Percentiles rank a stretch among this genome's conserved stretches.
phyloP scores from a whole-genome alignment of 2,329 filamentous ascomycete species.

The Aspergillus luchuensis region DNA sequence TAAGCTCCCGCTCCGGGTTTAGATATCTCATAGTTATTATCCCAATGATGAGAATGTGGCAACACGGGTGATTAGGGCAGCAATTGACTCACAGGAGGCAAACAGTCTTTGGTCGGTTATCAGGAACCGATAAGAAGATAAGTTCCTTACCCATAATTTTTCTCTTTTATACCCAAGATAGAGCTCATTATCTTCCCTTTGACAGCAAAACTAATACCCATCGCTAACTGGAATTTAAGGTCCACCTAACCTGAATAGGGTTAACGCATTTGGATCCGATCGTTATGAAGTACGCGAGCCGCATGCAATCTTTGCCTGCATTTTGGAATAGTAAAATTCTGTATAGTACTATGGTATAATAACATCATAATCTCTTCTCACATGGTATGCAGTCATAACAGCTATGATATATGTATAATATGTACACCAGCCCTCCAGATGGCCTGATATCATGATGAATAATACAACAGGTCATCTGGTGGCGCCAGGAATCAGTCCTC shows the following conservation, averaged over 20 bases:
- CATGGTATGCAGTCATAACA: conserved; percentile 5
- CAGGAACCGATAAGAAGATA: conserved; percentile 1
- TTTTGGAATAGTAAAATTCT: accelerated
- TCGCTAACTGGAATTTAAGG: no score
- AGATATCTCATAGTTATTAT: not conserved
- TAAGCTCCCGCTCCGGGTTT: not conserved
- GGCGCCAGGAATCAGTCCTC: no score
- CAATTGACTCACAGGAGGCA: not conserved
- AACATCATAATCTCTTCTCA: not conserved
- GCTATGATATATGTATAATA: not conserved
- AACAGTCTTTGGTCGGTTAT: not conserved
- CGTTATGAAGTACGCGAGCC: no score
- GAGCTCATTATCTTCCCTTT: no score
- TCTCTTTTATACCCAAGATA: no score
- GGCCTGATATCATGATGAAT: not conserved
- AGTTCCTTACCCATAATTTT: not conserved
- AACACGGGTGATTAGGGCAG: not conserved
- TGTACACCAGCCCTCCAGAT: not conserved
- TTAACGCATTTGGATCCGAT: no score
- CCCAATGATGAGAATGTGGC: not conserved
- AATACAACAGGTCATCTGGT: not conserved
- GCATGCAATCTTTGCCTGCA: no score
- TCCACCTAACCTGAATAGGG: no score
- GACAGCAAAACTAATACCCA: no score
- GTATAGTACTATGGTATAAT: no score